phyloP scores from a whole-genome alignment of 2,329 filamentous ascomycete genomes.

The Laburnicola sp. region DNA sequence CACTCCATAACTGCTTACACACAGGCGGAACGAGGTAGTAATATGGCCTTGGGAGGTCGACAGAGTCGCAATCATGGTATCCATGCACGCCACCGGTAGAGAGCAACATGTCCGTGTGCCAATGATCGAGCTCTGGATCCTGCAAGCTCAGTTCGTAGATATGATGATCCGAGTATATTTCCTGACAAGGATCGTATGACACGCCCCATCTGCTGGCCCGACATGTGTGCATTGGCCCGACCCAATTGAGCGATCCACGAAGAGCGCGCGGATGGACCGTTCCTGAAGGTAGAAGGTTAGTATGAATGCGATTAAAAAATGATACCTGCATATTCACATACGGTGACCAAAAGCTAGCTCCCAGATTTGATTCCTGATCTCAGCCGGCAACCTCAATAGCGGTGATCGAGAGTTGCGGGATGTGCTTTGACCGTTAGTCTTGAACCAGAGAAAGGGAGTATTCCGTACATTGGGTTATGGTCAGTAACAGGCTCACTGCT shows the following conservation, averaged over 20 bases:
- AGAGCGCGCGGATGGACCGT: constrained; percentile 2
- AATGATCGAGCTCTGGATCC: background rate
- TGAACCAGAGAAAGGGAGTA: background rate
- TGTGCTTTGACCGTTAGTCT: constrained; percentile 1
- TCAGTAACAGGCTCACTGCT: background rate
- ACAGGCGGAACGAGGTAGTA: constrained; percentile 5
- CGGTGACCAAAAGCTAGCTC: constrained; percentile 2
- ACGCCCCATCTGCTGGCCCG: background rate
- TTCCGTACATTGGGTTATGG: background rate
- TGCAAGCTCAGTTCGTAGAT: background rate
- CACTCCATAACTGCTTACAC: constrained; percentile 2
- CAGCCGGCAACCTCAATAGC: background rate
- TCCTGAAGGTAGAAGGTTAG: too few relatives aligned
- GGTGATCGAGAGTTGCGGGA: background rate
- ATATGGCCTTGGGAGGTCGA: background rate
- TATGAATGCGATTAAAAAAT: too few relatives aligned
- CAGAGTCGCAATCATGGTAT: background rate
- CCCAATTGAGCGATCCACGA: background rate
- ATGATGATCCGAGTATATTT: background rate
- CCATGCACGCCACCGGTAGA: background rate
- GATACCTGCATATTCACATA: too few relatives aligned
- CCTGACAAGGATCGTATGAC: constrained; percentile 1
- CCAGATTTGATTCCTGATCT: constrained; percentile 1
- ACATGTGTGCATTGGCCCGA: background rate
- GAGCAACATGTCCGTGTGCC: background rate